Conservation (phyloP, 2,329 filamentous ascomycete genomes). For the Emergomyces pasteurianus region DNA sequence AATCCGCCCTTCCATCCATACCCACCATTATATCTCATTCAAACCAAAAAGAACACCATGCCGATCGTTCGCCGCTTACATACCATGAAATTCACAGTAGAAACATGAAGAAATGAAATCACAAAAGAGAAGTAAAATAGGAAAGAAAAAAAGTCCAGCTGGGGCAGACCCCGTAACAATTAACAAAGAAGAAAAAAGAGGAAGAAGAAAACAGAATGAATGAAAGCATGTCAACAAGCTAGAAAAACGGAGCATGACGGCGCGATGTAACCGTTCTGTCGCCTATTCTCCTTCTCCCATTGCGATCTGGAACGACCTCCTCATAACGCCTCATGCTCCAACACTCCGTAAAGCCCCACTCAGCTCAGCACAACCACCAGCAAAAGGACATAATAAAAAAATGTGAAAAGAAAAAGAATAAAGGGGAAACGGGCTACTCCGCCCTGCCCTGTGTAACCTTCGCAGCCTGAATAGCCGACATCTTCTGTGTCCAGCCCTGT, state of each 20-base stretch:
- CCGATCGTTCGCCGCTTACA: neutral
- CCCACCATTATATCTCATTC: neutral
- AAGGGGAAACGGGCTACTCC: conserved; percentile 17
- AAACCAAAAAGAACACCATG: neutral
- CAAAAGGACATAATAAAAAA: neutral
- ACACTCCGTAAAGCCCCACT: neutral
- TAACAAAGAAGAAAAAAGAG: no score
- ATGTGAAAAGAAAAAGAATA: neutral
- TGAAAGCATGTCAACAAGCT: neutral
- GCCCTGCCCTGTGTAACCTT: conserved; percentile 50
- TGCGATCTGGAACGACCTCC: no score
- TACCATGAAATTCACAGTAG: neutral
- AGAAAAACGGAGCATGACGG: neutral
- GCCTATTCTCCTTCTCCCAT: no score
- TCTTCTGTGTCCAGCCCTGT: conserved; percentile 84
- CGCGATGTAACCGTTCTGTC: neutral
- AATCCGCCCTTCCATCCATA: neutral
- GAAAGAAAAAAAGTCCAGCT: neutral
- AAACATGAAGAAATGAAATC: neutral
- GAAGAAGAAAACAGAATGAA: neutral
- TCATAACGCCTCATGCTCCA: neutral
- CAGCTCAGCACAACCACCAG: no score
- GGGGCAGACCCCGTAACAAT: no score
- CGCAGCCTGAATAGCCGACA: conserved; percentile 89
- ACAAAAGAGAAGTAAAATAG: neutral